These are phyloP conservation scores for Senna tora DNA, from an alignment of 306 rosid genomes.

Conservation along the genomic window DNA sequence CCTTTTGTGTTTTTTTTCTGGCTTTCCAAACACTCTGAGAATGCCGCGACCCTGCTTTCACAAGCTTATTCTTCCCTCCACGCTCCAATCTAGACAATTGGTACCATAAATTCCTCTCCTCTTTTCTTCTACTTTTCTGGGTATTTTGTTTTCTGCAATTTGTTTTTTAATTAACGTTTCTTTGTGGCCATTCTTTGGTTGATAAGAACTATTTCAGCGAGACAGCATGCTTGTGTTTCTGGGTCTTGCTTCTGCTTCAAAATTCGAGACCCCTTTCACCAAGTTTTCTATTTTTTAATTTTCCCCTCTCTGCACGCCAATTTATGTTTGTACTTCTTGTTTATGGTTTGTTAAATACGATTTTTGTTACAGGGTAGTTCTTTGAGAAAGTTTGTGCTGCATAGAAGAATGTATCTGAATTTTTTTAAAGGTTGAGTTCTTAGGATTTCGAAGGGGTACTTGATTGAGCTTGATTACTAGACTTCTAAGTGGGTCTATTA, in stretches of 20 bases:
- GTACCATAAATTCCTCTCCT: constrained; percentile 50
- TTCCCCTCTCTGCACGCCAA: background rate
- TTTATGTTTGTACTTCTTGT: background rate
- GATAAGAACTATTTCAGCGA: constrained; percentile 34
- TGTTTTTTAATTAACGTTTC: constrained; percentile 15
- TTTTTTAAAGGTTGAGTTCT: constrained; percentile 5
- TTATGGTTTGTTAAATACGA: constrained; percentile 3
- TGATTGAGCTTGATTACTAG: constrained; percentile 16
- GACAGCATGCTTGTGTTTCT: constrained; percentile 18
- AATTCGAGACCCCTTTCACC: constrained; percentile 4
- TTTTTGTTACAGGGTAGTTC: background rate
- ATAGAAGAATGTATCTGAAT: constrained; percentile 5
- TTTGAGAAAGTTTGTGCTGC: background rate
- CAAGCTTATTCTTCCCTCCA: constrained; percentile 78
- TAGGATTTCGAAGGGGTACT: constrained; percentile 10
- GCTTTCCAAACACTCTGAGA: constrained; percentile 32
- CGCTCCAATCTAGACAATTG: constrained; percentile 73
- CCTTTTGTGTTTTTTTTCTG: constrained; percentile 30
- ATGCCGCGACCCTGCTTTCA: constrained; percentile 81
- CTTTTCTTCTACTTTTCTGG: background rate
- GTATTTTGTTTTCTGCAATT: background rate
- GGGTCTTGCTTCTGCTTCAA: constrained; percentile 20
- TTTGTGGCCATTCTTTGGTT: constrained; percentile 18
- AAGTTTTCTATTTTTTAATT: constrained; percentile 3
- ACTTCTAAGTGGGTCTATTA: constrained; percentile 31